Conservation (phyloP, 495 filamentous ascomycete genomes). For the Xylaria sp. region DNA sequence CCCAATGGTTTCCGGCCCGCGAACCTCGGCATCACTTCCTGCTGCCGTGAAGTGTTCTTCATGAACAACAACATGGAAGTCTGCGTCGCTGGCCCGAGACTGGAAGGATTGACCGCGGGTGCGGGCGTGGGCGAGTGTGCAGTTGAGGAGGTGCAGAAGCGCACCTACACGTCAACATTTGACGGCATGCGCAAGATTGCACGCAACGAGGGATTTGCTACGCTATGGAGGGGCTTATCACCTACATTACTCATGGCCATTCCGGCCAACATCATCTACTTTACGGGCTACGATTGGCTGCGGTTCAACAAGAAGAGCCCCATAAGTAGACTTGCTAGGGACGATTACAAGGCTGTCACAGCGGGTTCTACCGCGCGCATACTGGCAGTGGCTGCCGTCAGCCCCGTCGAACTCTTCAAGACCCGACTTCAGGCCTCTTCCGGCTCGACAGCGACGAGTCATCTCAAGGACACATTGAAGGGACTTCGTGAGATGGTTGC, state of each 20-base stretch:
- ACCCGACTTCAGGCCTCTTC: conserved; percentile 88
- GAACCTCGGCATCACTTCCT: conserved; percentile 91
- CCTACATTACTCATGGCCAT: conserved; percentile 94
- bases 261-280: conserved; percentile 97
- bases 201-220: conserved; percentile 85
- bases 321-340: conserved; percentile 63
- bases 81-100: conserved; percentile 67
- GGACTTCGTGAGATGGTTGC: conserved; percentile 81
- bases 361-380: conserved; percentile 81
- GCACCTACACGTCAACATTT: conserved; percentile 86
- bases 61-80: conserved; percentile 82
- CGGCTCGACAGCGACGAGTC: conserved; percentile 56
- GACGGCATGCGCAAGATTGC: conserved; percentile 95
- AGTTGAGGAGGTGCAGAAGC: conserved; percentile 81
- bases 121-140: conserved; percentile 70
- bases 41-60: conserved; percentile 98
- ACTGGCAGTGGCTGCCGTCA: conserved; percentile 80
- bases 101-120: conserved; percentile 41
- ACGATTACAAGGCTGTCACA: conserved; percentile 77
- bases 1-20: conserved; percentile 66
- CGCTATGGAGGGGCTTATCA: conserved; percentile 91
- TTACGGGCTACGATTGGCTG: conserved; percentile 97
- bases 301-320: conserved; percentile 74
- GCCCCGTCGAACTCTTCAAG: conserved; percentile 93
- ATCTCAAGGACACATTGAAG: conserved; percentile 74